Evolutionary conservation across 345 rosid species (phyloP).

Genomic region (Balakata baccata): DNA sequence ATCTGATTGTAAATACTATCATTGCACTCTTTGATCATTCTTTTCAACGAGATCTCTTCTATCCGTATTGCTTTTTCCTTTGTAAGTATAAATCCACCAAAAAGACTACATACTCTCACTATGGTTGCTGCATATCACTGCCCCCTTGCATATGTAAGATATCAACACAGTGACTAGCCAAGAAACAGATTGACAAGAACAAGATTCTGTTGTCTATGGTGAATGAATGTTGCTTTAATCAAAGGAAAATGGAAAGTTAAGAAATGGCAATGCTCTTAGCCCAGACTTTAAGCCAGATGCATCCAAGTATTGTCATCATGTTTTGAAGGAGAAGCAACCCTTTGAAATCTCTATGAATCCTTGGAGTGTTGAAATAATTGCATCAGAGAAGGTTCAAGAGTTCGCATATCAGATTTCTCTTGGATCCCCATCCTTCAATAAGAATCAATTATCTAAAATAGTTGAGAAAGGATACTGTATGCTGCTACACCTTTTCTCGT

Average conservation of each 20-base stretch:
- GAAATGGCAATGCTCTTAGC: too few species aligned
- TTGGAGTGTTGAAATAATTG: neutral
- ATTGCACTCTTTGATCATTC: too few species aligned
- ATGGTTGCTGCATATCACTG: neutral
- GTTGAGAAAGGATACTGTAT: neutral
- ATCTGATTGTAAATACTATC: too few species aligned
- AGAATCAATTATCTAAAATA: neutral
- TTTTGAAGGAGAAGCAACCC: neutral
- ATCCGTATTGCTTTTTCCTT: too few species aligned
- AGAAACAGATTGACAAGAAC: too few species aligned
- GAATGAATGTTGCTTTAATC: neutral
- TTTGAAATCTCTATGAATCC: neutral
- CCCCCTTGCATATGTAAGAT: neutral
- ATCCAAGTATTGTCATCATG: neutral
- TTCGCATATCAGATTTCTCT: neutral
- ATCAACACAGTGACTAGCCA: neutral
- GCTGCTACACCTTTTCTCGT: neutral
- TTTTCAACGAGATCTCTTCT: too few species aligned
- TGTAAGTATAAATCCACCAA: too few species aligned
- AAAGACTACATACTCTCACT: neutral
- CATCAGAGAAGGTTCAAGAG: neutral
- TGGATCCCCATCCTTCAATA: neutral
- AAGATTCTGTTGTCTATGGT: neutral
- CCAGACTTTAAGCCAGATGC: neutral
- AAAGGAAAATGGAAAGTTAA: neutral